Percentiles rank a stretch among this genome's conserved stretches.
Conservation (phyloP, 306 rosid species). For the Ochetophila trinervis region DNA sequence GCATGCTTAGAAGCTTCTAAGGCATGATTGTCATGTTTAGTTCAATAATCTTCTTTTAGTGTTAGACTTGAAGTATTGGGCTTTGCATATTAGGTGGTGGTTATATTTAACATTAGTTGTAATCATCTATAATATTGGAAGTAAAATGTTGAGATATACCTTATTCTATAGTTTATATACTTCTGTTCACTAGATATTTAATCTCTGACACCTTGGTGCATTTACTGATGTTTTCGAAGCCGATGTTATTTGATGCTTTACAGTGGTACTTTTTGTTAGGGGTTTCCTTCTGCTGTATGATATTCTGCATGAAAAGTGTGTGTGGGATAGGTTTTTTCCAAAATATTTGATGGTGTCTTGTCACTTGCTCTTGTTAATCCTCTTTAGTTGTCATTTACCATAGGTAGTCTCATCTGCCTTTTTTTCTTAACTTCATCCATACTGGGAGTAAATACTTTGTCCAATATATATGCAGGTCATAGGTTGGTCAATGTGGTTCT, state of each 20-base stretch:
- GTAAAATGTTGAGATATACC: neutral
- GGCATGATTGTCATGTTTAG: neutral
- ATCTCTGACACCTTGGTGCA: neutral
- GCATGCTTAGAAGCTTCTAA: neutral
- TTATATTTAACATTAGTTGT: neutral
- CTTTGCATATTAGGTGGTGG: neutral
- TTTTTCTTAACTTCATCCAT: conserved; percentile 7
- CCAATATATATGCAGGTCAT: conserved; percentile 55
- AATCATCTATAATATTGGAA: neutral
- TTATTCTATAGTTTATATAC: too few species aligned
- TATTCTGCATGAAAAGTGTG: neutral
- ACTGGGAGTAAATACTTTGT: conserved; percentile 2
- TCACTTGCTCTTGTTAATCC: neutral
- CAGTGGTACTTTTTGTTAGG: neutral
- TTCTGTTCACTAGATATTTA: neutral
- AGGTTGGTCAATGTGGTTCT: conserved; percentile 99
- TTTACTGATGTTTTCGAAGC: neutral
- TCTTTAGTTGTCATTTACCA: conserved; percentile 1
- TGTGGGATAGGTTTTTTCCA: neutral
- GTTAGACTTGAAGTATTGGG: neutral
- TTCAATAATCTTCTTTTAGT: neutral
- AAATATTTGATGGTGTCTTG: neutral
- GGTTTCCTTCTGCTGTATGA: neutral
- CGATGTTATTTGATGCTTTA: neutral
- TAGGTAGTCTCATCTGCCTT: neutral